These are phyloP conservation scores for Suillus discolor DNA, from an alignment of 768 basidiomycete genomes.

Conservation along the genomic window DNA sequence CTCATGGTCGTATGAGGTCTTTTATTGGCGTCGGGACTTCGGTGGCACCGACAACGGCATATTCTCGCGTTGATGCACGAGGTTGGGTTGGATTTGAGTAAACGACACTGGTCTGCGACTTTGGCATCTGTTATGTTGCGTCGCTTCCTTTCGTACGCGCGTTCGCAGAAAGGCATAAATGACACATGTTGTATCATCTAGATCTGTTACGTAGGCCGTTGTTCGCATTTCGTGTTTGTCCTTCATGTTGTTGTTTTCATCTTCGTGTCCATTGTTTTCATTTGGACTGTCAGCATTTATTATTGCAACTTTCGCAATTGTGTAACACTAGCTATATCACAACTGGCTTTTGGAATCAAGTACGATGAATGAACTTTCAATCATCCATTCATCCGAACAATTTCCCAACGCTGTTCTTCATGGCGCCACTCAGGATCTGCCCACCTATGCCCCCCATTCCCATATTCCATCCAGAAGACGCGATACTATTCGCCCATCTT, in stretches of 20 bases:
- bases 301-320: slow-evolving; percentile 28
- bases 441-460: slow-evolving; percentile 84
- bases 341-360: slow-evolving; percentile 12
- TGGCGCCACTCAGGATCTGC: slow-evolving; percentile 77
- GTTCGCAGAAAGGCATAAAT: slow-evolving; percentile 12
- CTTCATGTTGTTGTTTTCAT: slow-evolving; percentile 20
- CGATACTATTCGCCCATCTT: slow-evolving; percentile 81
- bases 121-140: slow-evolving; percentile 13
- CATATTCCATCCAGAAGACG: slow-evolving; percentile 69
- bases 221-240: slow-evolving; percentile 23
- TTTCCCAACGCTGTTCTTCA: slow-evolving; percentile 79
- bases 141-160: slow-evolving; percentile 9
- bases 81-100: slow-evolving; percentile 70
- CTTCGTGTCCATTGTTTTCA: slow-evolving; percentile 22
- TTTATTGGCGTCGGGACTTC: slow-evolving; percentile 72
- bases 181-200: slow-evolving; percentile 7
- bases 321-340: slow-evolving; percentile 33
- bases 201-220: slow-evolving; percentile 17
- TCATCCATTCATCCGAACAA: slow-evolving; percentile 58
- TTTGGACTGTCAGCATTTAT: slow-evolving; percentile 17
- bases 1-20: slow-evolving; percentile 68
- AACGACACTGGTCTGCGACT: slow-evolving; percentile 11
- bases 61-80: slow-evolving; percentile 81
- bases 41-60: slow-evolving; percentile 77
- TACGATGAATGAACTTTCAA: slow-evolving; percentile 1